Evolutionary conservation across 2,329 filamentous ascomycete genomes (phyloP), one percentile per base, ranked within the genome.

Genomic region (Chaetoscypha palmicola): DNA sequence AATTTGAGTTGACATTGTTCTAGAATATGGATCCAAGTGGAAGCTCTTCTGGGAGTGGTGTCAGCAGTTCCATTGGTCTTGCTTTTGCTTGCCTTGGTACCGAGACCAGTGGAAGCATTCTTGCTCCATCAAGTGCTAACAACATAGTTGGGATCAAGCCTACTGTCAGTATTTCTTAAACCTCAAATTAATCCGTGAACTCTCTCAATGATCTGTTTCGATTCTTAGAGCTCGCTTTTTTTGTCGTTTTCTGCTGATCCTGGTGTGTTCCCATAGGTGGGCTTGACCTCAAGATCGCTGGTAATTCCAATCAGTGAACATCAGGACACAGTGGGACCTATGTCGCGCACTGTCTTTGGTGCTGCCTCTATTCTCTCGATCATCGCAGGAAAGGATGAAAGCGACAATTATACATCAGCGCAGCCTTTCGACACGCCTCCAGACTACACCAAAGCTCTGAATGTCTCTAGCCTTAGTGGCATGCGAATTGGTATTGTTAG

Each of bases 131-230:
- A 0, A 55, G 62, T 33, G 39, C 49, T 4, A 83, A 76, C 64
- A 81, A 81, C 45, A 58, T 84, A 1, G 80, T 83, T 0, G 81
- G 78, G 1, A 79, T 86, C 58, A 82, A 81, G 57, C 78, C 81
- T 1, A 81, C 79, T 0, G 76, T 40, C 21, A 12, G 16, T 9
- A 19, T 23, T 12, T 23, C 21, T 24, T 38, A n/a, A n/a, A n/a
- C n/a, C n/a, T n/a, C n/a, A n/a, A n/a, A n/a, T n/a, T n/a, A n/a
- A n/a, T 38, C 19, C 11, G 16, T 11, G 14, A 24, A n/a, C 20
- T 16, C 8, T 24, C 21, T 28, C 22, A 8, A 23, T 12, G 9
- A 14, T 26, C 7, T 14, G 5, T 16, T 14, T 16, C n/a, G 10
- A 10, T 21, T 10, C 4, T 11, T 34, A 4, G 14, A 12, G 19